Evolutionary conservation across 352 stramenopile species (phyloP).

Genomic region (Phytophthora uliginosa): DNA sequence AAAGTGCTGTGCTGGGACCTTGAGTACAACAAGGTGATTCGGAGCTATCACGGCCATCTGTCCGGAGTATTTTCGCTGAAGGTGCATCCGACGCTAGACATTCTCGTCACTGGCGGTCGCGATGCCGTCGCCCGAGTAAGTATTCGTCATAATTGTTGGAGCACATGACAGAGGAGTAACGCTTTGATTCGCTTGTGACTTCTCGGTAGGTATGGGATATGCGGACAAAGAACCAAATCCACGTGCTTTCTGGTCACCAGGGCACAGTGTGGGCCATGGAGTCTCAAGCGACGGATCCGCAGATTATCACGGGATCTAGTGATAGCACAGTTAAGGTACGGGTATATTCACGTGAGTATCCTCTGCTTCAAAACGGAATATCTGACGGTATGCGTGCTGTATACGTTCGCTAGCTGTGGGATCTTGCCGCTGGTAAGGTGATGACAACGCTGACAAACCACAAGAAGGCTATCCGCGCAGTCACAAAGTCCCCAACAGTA

Average conservation of each 20-base stretch:
- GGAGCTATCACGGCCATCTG: slow-evolving; percentile 99
- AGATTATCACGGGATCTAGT: slow-evolving; percentile 93
- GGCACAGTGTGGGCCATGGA: slow-evolving; percentile 97
- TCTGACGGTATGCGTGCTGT: not conserved
- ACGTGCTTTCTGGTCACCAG: slow-evolving; percentile 97
- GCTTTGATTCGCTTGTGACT: not conserved
- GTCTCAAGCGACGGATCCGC: slow-evolving; percentile 97
- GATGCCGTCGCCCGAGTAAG: slow-evolving; percentile 86
- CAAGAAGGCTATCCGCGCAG: slow-evolving; percentile 97
- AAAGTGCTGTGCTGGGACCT: slow-evolving; percentile 99
- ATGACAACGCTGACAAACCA: slow-evolving; percentile 99
- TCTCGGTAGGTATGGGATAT: slow-evolving; percentile 98
- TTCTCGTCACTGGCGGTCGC: slow-evolving; percentile 98
- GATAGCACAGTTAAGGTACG: slow-evolving; percentile 96
- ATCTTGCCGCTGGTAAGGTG: slow-evolving; percentile 98
- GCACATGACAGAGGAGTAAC: slow-evolving; percentile 37
- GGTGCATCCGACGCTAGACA: slow-evolving; percentile 98
- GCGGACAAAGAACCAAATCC: slow-evolving; percentile 98
- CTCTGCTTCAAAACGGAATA: not conserved
- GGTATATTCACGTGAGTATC: not conserved
- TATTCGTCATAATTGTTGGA: slow-evolving; percentile 41
- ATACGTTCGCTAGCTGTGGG: slow-evolving; percentile 91
- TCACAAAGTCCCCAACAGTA: slow-evolving; percentile 92
- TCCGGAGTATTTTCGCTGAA: slow-evolving; percentile 98
- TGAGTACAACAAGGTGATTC: slow-evolving; percentile 99